Base-by-base conservation (phyloP, 2,329 filamentous ascomycete species). In the Fusarium falciforme region DNA sequence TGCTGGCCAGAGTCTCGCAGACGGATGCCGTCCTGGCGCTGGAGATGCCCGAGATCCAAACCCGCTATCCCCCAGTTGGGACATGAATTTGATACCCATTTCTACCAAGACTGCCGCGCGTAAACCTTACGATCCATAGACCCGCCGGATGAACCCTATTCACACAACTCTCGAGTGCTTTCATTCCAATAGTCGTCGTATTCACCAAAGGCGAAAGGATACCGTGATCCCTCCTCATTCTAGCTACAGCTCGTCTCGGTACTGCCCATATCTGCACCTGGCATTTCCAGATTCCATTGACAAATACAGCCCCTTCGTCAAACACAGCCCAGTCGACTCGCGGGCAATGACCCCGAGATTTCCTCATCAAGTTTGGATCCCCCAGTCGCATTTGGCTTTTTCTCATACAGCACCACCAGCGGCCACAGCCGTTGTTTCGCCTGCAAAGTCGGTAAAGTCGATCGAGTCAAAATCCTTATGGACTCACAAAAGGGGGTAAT, bases 171-270 rank as follows among this genome's bases (percentile, higher is more conserved):
- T 35, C 2, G 4, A 10, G 5, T 35, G 52, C 33, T 25, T 71
- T 75, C 75, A 76, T 78, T 78, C 75, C 77, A 78, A 74, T 78
- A 78, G 66, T 76, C 65, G 64, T 78, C 59, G 44, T 76, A 74
- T 77, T 78, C 62, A 78, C 74, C 67, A 77, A 31, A 62, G 49
- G 61, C 29, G 22, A 71, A 75, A 58, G 65, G 57, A 71, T 73
- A 55, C 65, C 60, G 20, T 68, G 33, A 54, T 68, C 66, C 68
- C 64, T 65, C 55, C 49, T 67, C 58, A 36, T 72, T 66, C 61
- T 76, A 77, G 63, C 66, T 77, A 71, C 57, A 68, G 60, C 61
- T 68, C 66, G 61, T 68, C 33, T 63, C 66, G 38, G 54, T 66
- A 69, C 74, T 66, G 61, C 69, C 64, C 68, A 66, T 73, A 65